Conservation (phyloP, 139 green algal genomes). For the Chloropicon primus region DNA sequence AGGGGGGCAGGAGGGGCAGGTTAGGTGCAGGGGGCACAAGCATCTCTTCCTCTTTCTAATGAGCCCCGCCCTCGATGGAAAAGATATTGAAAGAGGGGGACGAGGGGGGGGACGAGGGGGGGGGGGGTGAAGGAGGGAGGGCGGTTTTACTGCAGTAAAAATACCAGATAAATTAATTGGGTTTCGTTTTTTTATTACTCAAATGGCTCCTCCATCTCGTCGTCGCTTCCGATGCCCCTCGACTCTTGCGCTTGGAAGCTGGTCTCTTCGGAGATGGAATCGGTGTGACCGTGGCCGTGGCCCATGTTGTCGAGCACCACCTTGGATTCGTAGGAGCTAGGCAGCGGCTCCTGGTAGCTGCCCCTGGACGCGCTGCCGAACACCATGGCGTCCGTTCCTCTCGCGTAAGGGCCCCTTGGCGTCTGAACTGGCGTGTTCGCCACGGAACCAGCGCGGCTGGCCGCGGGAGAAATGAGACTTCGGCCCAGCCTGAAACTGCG, state of each 20-base stretch:
- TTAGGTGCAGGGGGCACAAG: too few relatives aligned
- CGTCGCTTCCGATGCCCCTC: not conserved
- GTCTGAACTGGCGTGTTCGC: not conserved
- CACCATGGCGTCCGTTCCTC: not conserved
- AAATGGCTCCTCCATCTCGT: not conserved
- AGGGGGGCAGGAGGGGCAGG: too few relatives aligned
- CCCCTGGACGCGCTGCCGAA: not conserved
- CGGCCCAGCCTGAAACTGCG: not conserved
- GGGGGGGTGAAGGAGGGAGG: too few relatives aligned
- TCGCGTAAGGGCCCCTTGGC: not conserved
- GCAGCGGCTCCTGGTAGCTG: not conserved
- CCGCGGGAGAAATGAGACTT: not conserved
- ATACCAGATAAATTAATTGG: too few relatives aligned
- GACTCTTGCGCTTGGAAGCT: not conserved
- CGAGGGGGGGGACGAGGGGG: too few relatives aligned
- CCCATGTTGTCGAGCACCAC: not conserved
- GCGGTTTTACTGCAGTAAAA: too few relatives aligned
- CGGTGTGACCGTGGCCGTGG: not conserved
- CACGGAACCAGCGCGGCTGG: not conserved
- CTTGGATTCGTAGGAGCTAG: not conserved
- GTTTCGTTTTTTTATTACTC: not conserved
- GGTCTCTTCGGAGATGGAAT: not conserved
- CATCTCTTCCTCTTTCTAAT: too few relatives aligned
- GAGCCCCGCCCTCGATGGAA: too few relatives aligned
- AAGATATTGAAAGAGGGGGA: too few relatives aligned